Percentiles rank a stretch among this genome's conserved stretches.
phyloP scores from a whole-genome alignment of 495 filamentous ascomycete species.

The Penicillium parvum region DNA sequence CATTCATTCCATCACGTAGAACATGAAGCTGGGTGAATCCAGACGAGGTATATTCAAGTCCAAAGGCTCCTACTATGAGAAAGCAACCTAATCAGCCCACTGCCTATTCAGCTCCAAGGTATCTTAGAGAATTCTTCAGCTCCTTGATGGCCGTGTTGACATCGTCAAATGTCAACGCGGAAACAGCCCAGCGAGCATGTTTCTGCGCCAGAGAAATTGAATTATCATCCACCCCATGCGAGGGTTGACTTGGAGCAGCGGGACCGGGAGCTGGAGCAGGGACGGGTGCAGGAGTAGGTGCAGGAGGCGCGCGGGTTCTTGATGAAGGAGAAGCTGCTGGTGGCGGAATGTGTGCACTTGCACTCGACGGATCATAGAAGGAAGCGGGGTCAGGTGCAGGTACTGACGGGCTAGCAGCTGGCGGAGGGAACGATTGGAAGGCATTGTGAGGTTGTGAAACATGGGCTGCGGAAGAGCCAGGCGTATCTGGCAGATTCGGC shows the following conservation, averaged over 20 bases:
- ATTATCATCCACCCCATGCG: conserved; percentile 59
- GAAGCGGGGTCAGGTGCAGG: conserved; percentile 29
- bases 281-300: conserved; percentile 10
- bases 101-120: conserved; percentile 38
- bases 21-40: neutral
- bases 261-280: conserved; percentile 21
- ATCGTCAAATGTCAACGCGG: conserved; percentile 94
- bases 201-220: conserved; percentile 80
- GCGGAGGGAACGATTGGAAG: conserved; percentile 48
- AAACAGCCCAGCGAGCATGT: conserved; percentile 95
- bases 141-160: conserved; percentile 87
- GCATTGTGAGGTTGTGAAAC: conserved; percentile 21
- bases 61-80: neutral
- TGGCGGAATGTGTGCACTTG: conserved; percentile 19
- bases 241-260: conserved; percentile 18
- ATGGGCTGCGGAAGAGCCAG: conserved; percentile 13
- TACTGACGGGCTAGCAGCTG: conserved; percentile 24
- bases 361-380: conserved; percentile 28
- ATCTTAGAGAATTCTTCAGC: conserved; percentile 63
- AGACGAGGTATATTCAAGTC: neutral
- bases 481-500: conserved; percentile 40
- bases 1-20: no score
- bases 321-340: conserved; percentile 20
- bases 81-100: no score
- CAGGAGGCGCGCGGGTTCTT: conserved; percentile 14